These are phyloP conservation scores for Tarenaya hassleriana DNA, from an alignment of 345 rosid species.

Conservation along the genomic window DNA sequence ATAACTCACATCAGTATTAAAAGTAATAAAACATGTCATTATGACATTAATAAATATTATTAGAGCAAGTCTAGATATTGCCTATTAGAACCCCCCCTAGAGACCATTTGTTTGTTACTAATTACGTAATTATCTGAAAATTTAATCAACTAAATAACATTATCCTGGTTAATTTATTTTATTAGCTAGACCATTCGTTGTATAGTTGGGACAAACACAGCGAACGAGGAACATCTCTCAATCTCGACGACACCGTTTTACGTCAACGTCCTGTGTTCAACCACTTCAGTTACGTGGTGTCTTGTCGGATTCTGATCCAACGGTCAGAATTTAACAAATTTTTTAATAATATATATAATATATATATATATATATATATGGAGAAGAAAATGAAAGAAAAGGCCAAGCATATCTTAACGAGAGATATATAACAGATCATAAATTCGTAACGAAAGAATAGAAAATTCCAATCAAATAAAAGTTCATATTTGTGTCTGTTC, in stretches of 20 bases:
- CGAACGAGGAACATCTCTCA: too few relatives aligned
- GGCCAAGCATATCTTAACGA: not conserved
- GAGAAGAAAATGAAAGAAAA: too few relatives aligned
- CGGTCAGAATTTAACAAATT: slow-evolving; percentile 15
- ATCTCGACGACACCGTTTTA: slow-evolving; percentile 20
- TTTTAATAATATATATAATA: too few relatives aligned
- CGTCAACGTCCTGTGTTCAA: slow-evolving; percentile 17
- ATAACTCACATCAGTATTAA: too few relatives aligned
- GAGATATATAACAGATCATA: not conserved
- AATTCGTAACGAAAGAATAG: slow-evolving; percentile 1
- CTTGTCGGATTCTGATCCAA: slow-evolving; percentile 13
- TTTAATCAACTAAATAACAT: too few relatives aligned
- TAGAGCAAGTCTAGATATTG: too few relatives aligned
- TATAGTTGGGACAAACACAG: slow-evolving; percentile 14
- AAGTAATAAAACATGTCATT: too few relatives aligned
- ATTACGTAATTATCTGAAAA: too few relatives aligned
- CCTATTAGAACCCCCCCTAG: too few relatives aligned
- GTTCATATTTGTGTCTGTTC: slow-evolving; percentile 1
- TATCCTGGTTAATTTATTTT: not conserved
- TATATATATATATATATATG: too few relatives aligned
- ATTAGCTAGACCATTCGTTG: slow-evolving; percentile 8
- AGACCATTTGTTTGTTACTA: too few relatives aligned
- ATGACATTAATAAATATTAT: too few relatives aligned
- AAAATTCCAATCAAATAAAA: slow-evolving; percentile 2
- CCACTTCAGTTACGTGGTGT: slow-evolving; percentile 20